Evolutionary conservation across 208 protist species (phyloP), one percentile per base, ranked within the genome.

Genomic region (Leishmania tarentolae): DNA sequence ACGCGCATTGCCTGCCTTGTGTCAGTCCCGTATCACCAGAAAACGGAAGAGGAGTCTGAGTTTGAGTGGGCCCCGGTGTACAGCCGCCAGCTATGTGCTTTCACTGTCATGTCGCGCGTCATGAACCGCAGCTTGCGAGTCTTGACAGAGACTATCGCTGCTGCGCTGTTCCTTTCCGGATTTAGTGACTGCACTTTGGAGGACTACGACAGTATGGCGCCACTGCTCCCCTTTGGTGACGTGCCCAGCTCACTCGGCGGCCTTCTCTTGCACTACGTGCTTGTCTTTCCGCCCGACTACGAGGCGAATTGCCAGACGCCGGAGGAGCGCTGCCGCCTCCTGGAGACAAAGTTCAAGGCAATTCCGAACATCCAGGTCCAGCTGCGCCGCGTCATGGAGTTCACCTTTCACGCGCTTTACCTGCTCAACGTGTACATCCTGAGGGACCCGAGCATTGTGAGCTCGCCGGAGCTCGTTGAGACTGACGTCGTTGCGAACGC

Each of bases 31-130:
- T 97, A 95, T 75, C 80, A 88, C 46, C 76, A 85, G n/a, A 75
- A 83, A 52, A 31, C 53, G 46, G 70, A 70, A 40, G 85, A 91
- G 66, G 76, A 86, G 21, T 68, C 66, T 44, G 68, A 61, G 47
- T 94, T 96, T 56, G 86, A 93, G 47, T 96, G 92, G 91, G 86
- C 92, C 15, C 94, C 94, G 63, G 92, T 97, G 72, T 98, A 96
- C 93, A 96, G 93, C 84, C 88, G 92, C 37, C 90, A 96, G 78
- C 81, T 98, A 15, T 94, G 91, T 79, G 92, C 89, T 68, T 98
- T 96, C 87, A 92, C 90, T 44, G 88, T 94, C 44, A 93, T 96
- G 84, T 91, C 90, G 44, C 92, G 92, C 42, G 85, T 87, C 46
- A 93, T 95, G 87, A 94, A 93, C 75, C 86, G 89, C 63, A 85